phyloP scores from a whole-genome alignment of 1,284 basidiomycete genomes.

The Sanghuangporus baumii region DNA sequence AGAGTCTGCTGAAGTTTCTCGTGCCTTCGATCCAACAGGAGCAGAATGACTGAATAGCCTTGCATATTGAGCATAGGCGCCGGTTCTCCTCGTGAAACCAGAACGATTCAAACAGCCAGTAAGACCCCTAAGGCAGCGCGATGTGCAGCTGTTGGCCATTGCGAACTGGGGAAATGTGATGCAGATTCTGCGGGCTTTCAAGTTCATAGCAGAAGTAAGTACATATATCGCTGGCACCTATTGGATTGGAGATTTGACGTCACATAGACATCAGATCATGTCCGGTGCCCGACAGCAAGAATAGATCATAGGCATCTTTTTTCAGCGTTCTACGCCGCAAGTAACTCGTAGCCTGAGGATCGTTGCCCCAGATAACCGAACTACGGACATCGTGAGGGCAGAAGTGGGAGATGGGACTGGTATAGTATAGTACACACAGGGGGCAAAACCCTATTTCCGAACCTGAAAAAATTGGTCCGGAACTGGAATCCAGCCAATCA shows the following conservation, averaged over 20 bases:
- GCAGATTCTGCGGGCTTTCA: background rate
- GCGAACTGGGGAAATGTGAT: background rate
- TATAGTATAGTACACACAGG: too few relatives aligned
- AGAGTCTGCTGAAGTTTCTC: conserved; percentile 8
- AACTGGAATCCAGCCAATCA: too few relatives aligned
- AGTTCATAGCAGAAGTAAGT: background rate
- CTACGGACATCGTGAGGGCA: too few relatives aligned
- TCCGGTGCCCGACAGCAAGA: background rate
- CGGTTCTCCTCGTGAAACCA: background rate
- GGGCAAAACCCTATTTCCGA: too few relatives aligned
- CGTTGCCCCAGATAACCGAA: too few relatives aligned
- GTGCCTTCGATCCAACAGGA: background rate
- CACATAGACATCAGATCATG: background rate
- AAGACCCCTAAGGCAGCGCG: background rate
- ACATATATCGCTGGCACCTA: background rate
- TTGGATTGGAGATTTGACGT: background rate
- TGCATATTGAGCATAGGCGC: background rate
- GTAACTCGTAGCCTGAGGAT: too few relatives aligned
- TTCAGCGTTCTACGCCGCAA: background rate
- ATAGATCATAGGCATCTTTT: background rate
- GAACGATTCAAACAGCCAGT: background rate
- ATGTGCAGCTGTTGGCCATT: background rate
- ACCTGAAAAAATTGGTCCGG: too few relatives aligned
- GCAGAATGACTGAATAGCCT: background rate
- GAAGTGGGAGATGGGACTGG: too few relatives aligned